A percentile compares a stretch with the other conserved stretches of the same genome.
Evolutionary conservation across 768 basidiomycete species (phyloP).

Genomic region (Auricularia auricula-judae): DNA sequence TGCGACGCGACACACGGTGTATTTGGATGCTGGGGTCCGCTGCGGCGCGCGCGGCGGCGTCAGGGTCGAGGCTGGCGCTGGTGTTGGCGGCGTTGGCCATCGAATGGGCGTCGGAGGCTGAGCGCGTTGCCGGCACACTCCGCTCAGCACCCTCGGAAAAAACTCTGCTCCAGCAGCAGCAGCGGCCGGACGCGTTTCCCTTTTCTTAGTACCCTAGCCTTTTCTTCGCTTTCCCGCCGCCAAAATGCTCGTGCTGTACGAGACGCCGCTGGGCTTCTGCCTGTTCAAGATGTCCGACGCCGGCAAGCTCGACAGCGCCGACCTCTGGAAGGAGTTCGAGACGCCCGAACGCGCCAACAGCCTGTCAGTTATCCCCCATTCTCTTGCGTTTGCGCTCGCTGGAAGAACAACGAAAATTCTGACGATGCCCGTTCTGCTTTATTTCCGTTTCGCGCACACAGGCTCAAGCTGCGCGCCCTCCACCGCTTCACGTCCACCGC

Average conservation of each 20-base stretch:
- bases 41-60: too few species aligned
- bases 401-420: too few species aligned
- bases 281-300: constrained; percentile 92
- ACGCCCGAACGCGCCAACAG: constrained; percentile 86
- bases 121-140: not conserved
- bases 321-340: constrained; percentile 88
- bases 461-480: constrained; percentile 86
- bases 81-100: not conserved
- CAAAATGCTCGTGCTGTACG: constrained; percentile 89
- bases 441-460: constrained; percentile 18
- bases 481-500: constrained; percentile 97
- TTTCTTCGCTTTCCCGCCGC: not conserved
- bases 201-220: not conserved
- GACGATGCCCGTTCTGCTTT: not conserved
- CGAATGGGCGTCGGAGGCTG: too few species aligned
- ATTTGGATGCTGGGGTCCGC: not conserved
- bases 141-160: not conserved
- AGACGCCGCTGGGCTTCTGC: constrained; percentile 93
- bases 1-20: not conserved
- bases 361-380: constrained; percentile 46
- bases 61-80: not conserved
- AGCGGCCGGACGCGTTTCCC: not conserved
- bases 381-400: not conserved
- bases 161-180: not conserved
- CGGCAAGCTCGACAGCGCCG: constrained; percentile 74